Evolutionary conservation across 108 stramenopile genomes (phyloP).

Genomic region (Cafeteria roenbergensis): DNA sequence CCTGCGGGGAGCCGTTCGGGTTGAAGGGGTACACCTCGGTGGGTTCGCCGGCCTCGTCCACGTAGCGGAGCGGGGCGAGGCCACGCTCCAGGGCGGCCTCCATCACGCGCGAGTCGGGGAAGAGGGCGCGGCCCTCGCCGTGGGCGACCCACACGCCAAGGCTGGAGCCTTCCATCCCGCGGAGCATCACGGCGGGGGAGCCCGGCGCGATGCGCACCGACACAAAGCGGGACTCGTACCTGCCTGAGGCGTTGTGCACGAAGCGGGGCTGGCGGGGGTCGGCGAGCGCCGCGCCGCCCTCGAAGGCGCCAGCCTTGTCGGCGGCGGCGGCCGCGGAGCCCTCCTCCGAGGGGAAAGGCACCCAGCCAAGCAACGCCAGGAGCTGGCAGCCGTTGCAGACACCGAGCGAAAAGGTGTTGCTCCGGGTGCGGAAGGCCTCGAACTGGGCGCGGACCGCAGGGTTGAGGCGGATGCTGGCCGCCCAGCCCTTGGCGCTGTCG

Average conservation of each 20-base stretch:
- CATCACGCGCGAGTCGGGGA: conserved; percentile 65
- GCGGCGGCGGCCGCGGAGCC: too few species aligned
- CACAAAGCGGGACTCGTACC: conserved; percentile 86
- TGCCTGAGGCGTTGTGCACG: conserved; percentile 83
- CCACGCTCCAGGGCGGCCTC: conserved; percentile 46
- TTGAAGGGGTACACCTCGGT: conserved; percentile 94
- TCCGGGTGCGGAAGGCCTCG: conserved; percentile 68
- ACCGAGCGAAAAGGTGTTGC: conserved; percentile 90
- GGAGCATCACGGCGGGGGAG: conserved; percentile 69
- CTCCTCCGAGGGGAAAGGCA: conserved; percentile 53
- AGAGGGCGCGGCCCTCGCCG: conserved; percentile 90
- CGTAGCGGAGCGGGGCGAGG: conserved; percentile 78
- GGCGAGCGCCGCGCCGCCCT: too few species aligned
- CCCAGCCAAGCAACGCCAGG: conserved; percentile 95
- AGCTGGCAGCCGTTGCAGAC: conserved; percentile 99
- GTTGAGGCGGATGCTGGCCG: conserved; percentile 92
- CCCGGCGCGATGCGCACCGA: conserved; percentile 59
- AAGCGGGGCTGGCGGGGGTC: conserved; percentile 66
- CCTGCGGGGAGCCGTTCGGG: conserved; percentile 91
- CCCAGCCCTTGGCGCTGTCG: conserved; percentile 98
- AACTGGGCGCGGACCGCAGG: conserved; percentile 76
- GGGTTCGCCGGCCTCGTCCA: conserved; percentile 71
- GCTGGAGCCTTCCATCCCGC: conserved; percentile 87
- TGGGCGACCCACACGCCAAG: conserved; percentile 98
- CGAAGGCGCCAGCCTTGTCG: conserved; percentile 23